Evolutionary conservation across 805 yeast genomes (phyloP).

Genomic region (Priceomyces haplophilus): DNA sequence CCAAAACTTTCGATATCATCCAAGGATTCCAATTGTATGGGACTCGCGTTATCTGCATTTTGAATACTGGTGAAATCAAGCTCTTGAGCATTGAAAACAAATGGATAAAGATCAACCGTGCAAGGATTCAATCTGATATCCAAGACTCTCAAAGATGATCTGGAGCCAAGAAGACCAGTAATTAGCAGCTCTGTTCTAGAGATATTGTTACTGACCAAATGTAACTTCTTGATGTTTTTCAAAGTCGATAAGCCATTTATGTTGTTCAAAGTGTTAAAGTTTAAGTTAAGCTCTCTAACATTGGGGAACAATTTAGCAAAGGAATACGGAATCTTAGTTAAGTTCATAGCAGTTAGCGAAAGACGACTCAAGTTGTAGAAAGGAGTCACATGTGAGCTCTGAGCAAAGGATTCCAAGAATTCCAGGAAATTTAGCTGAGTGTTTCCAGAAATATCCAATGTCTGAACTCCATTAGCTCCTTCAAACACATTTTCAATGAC

Average conservation of each 20-base stretch:
- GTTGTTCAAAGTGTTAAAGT: constrained; percentile 44
- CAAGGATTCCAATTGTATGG: constrained; percentile 42
- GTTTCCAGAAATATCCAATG: constrained; percentile 43
- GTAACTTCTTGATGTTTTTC: constrained; percentile 35
- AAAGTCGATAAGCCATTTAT: constrained; percentile 32
- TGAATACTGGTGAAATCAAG: constrained; percentile 18
- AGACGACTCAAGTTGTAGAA: constrained; percentile 39
- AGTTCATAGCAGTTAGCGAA: constrained; percentile 46
- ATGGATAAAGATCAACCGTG: constrained; percentile 48
- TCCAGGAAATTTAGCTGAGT: constrained; percentile 12
- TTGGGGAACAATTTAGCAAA: constrained; percentile 44
- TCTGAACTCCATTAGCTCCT: constrained; percentile 24
- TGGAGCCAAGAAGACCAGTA: constrained; percentile 24
- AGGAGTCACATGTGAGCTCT: constrained; percentile 5
- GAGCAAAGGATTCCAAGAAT: constrained; percentile 5
- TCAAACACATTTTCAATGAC: constrained; percentile 18
- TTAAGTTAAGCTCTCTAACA: constrained; percentile 46
- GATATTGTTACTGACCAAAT: constrained; percentile 47
- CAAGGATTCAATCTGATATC: constrained; percentile 52
- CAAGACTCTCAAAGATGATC: constrained; percentile 34
- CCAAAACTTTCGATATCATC: constrained; percentile 54
- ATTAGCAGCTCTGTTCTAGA: constrained; percentile 31
- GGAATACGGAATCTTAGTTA: constrained; percentile 35
- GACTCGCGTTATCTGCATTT: constrained; percentile 19
- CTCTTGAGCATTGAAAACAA: constrained; percentile 49